phyloP scores from a whole-genome alignment of 2,329 filamentous ascomycete genomes.

The Hypoxylon sp. region DNA sequence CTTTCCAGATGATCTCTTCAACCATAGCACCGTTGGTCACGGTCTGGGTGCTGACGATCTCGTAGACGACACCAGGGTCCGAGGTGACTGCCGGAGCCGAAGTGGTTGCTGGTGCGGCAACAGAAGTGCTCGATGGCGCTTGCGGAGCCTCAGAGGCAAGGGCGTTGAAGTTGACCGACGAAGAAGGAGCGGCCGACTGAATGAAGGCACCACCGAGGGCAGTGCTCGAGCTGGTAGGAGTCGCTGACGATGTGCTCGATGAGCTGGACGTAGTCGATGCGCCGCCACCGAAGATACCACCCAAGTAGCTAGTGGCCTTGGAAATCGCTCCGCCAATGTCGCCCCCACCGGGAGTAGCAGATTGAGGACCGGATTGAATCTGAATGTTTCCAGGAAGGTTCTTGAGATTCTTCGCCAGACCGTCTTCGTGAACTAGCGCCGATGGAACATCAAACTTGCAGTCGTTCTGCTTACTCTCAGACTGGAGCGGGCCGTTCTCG shows the following conservation, averaged over 20 bases:
- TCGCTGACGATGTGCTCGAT: conserved; percentile 36
- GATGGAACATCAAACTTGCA: conserved; percentile 71
- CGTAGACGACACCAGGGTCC: conserved; percentile 47
- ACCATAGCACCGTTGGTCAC: conserved; percentile 59
- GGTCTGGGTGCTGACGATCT: conserved; percentile 60
- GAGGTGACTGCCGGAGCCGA: conserved; percentile 43
- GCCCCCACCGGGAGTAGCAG: conserved; percentile 30
- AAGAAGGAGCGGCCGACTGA: conserved; percentile 23
- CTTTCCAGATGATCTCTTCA: conserved; percentile 64
- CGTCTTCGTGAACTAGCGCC: conserved; percentile 64
- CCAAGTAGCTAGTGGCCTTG: conserved; percentile 34
- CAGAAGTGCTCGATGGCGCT: conserved; percentile 29
- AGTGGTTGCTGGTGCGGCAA: conserved; percentile 36
- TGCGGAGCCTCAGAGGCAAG: conserved; percentile 15
- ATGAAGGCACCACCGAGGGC: conserved; percentile 46
- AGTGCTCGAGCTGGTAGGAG: conserved; percentile 39
- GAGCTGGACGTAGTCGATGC: conserved; percentile 19
- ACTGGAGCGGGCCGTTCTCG: conserved; percentile 59
- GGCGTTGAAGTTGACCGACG: conserved; percentile 19
- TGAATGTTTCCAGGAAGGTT: conserved; percentile 71
- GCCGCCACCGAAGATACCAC: conserved; percentile 28
- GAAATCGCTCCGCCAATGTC: conserved; percentile 16
- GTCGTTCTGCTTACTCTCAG: conserved; percentile 57
- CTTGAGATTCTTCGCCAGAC: conserved; percentile 46
- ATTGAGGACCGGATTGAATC: conserved; percentile 50